These are phyloP conservation scores for Leccinum griseonigrum DNA, from an alignment of 1,284 basidiomycete genomes.

Conservation along the genomic window DNA sequence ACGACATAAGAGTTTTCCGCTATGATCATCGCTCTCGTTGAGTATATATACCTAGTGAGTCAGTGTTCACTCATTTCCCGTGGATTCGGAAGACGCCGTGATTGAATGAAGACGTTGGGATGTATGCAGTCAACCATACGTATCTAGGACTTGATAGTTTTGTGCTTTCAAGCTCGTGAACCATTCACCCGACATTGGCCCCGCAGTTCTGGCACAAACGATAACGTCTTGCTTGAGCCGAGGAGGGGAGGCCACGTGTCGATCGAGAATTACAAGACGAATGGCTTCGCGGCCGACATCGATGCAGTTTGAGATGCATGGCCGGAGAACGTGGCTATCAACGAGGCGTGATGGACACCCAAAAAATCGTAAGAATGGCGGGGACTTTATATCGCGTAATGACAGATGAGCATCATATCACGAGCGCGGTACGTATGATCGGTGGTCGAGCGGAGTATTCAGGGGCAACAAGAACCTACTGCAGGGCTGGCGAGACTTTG, in stretches of 20 bases:
- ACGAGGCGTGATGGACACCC: conserved; percentile 17
- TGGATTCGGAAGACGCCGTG: not conserved
- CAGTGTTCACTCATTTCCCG: conserved; percentile 9
- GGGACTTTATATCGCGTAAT: not conserved
- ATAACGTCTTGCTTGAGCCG: not conserved
- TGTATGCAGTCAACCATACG: not conserved
- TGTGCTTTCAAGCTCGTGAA: not conserved
- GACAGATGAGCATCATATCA: not conserved
- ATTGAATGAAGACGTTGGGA: not conserved
- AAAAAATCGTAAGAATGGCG: not conserved
- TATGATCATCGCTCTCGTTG: not conserved
- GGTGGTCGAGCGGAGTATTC: not conserved
- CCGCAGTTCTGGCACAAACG: not conserved
- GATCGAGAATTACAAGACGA: not conserved
- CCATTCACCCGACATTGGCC: not conserved
- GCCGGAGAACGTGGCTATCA: conserved; percentile 12
- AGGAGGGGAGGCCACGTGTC: conserved; percentile 4
- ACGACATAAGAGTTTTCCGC: not conserved
- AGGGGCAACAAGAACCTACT: not conserved
- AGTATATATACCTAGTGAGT: not conserved
- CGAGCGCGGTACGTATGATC: not conserved
- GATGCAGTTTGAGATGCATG: not conserved
- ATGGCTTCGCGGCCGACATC: not conserved
- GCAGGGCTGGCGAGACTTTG: not conserved
- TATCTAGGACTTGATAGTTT: not conserved